Evolutionary conservation across 371 early-diverging fungal genomes (phyloP).

Genomic region (Cokeromyces recurvatus): DNA sequence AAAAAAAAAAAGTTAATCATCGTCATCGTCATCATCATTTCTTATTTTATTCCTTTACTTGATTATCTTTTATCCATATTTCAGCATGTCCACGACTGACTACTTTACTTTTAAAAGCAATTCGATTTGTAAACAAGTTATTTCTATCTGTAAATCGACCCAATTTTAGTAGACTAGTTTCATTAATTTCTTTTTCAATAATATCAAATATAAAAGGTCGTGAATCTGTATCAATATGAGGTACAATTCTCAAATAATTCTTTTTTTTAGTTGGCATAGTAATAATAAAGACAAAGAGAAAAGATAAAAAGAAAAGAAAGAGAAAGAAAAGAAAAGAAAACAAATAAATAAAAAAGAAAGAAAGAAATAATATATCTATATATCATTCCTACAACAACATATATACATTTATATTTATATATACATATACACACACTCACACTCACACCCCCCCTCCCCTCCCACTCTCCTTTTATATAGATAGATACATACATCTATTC

Average conservation of each 20-base stretch:
- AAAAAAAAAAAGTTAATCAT: not conserved
- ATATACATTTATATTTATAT: no score
- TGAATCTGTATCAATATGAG: not conserved
- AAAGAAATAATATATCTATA: not conserved
- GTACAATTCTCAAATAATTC: no score
- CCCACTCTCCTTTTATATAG: no score
- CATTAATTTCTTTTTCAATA: no score
- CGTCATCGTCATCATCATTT: no score
- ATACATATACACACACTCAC: no score
- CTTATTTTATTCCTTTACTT: conserved; percentile 22
- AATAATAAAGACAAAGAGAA: not conserved
- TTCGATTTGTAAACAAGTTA: conserved; percentile 7
- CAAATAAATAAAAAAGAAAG: no score
- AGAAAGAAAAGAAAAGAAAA: no score
- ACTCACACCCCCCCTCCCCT: no score
- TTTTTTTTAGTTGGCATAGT: no score
- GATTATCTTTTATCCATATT: conserved; percentile 57
- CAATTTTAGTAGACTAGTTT: no score
- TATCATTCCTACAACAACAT: not conserved
- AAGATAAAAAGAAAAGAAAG: not conserved
- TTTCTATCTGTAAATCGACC: not conserved
- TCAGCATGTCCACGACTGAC: conserved; percentile 81
- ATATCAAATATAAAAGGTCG: not conserved
- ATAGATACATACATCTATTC: no score
- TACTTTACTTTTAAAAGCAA: conserved; percentile 78